These are phyloP conservation scores for Penicillium sp. DNA, from an alignment of 2,329 filamentous ascomycete genomes.

Conservation along the genomic window DNA sequence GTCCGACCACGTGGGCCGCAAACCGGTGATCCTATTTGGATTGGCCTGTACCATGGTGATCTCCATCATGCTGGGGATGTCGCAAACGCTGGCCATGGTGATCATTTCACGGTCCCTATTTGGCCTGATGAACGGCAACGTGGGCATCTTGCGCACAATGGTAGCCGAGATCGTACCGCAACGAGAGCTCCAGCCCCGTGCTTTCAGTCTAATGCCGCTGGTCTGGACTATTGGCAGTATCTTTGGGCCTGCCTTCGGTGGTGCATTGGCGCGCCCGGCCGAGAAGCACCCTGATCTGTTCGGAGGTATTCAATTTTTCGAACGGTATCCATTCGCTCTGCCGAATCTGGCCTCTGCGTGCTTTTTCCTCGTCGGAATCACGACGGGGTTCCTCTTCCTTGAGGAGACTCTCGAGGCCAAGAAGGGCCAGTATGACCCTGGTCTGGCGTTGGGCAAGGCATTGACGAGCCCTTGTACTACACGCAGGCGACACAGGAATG, in stretches of 20 bases:
- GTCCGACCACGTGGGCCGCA: conserved; percentile 74
- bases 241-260: conserved; percentile 81
- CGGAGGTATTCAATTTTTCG: conserved; percentile 60
- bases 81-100: conserved; percentile 71
- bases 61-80: conserved; percentile 78
- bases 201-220: conserved; percentile 90
- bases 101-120: conserved; percentile 70
- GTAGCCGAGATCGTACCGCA: conserved; percentile 90
- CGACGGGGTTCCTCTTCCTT: conserved; percentile 70
- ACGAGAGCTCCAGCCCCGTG: conserved; percentile 75
- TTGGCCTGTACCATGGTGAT: conserved; percentile 73
- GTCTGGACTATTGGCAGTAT: conserved; percentile 84
- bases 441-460: conserved; percentile 64
- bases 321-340: conserved; percentile 71
- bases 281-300: conserved; percentile 68
- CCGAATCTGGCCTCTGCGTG: conserved; percentile 73
- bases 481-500: conserved; percentile 14
- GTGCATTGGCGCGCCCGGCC: conserved; percentile 75
- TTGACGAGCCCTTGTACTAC: conserved; percentile 45
- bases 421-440: conserved; percentile 65
- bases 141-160: conserved; percentile 87
- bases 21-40: conserved; percentile 70
- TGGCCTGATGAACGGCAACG: conserved; percentile 82
- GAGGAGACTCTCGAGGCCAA: conserved; percentile 76
- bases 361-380: conserved; percentile 73